Conservation (phyloP, 2,329 filamentous ascomycete species). For the Xylaria hypoxylon region DNA sequence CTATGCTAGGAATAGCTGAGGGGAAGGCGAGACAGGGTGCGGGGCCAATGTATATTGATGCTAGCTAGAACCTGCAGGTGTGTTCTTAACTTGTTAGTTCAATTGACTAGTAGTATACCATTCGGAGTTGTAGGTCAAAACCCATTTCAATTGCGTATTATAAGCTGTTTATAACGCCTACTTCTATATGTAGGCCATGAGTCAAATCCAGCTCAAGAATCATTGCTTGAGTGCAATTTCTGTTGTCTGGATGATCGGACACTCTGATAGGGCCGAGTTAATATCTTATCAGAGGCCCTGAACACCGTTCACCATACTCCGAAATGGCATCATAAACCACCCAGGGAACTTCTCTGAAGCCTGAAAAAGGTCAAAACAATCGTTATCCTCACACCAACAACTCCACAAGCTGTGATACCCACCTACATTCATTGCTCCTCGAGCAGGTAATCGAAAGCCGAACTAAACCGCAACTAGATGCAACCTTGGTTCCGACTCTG, state of each 20-base stretch:
- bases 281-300: neutral
- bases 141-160: constrained; percentile 2
- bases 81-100: neutral
- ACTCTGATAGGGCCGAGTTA: neutral
- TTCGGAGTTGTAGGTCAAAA: no score
- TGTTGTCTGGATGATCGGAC: neutral
- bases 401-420: constrained; percentile 2
- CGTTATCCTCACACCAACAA: constrained; percentile 16
- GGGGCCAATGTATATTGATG: neutral
- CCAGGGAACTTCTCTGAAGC: neutral
- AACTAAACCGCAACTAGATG: neutral
- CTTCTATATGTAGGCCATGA: constrained; percentile 19
- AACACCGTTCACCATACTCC: constrained; percentile 30
- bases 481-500: neutral
- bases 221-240: constrained; percentile 2
- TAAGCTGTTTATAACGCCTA: neutral
- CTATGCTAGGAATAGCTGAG: neutral
- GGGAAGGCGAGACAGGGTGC: neutral
- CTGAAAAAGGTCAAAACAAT: constrained; percentile 2
- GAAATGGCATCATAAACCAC: constrained; percentile 29
- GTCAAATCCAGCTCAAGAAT: neutral
- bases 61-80: neutral
- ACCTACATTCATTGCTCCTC: neutral
- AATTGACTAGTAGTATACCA: no score
- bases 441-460: constrained; percentile 1